These are phyloP conservation scores for Hondaea fermentalgiana DNA, from an alignment of 108 stramenopile genomes.

Conservation along the genomic window DNA sequence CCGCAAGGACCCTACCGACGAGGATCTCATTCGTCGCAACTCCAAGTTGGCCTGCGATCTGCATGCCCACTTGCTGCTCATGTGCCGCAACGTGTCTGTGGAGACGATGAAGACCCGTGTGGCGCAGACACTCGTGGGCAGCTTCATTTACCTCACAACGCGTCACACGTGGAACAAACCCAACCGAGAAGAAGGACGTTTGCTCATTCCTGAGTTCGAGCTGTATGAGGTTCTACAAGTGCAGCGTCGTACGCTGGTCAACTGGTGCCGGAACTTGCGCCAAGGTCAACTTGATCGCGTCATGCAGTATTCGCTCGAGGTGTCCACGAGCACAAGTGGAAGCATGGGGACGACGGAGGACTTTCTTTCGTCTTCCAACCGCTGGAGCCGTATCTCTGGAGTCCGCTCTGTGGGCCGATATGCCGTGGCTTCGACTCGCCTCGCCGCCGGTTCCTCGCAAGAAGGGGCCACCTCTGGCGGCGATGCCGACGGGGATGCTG, in stretches of 20 bases:
- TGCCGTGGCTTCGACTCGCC: slow-evolving; percentile 17
- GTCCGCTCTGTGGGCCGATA: slow-evolving; percentile 12
- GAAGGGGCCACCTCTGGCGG: no score
- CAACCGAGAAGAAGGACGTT: background rate
- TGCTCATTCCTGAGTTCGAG: slow-evolving; percentile 24
- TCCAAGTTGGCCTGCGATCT: slow-evolving; percentile 26
- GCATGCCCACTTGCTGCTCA: slow-evolving; percentile 19
- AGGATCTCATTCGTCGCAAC: slow-evolving; percentile 22
- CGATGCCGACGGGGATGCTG: no score
- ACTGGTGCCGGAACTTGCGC: background rate
- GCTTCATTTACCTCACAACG: slow-evolving; percentile 28
- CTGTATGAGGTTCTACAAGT: slow-evolving; percentile 28
- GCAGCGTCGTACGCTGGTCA: slow-evolving; percentile 14
- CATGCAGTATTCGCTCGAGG: slow-evolving; percentile 23
- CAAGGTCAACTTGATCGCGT: slow-evolving; percentile 24
- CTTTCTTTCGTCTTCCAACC: background rate
- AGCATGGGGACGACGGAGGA: background rate
- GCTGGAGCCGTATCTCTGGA: slow-evolving; percentile 30
- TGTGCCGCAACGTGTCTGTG: slow-evolving; percentile 15
- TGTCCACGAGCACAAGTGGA: slow-evolving; percentile 22
- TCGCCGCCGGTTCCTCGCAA: background rate
- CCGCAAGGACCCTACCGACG: slow-evolving; percentile 23
- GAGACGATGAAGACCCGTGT: background rate
- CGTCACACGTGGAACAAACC: slow-evolving; percentile 30
- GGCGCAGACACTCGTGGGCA: slow-evolving; percentile 21